Conservation (phyloP, 169 alveolate species). For the Babesia sp. region DNA sequence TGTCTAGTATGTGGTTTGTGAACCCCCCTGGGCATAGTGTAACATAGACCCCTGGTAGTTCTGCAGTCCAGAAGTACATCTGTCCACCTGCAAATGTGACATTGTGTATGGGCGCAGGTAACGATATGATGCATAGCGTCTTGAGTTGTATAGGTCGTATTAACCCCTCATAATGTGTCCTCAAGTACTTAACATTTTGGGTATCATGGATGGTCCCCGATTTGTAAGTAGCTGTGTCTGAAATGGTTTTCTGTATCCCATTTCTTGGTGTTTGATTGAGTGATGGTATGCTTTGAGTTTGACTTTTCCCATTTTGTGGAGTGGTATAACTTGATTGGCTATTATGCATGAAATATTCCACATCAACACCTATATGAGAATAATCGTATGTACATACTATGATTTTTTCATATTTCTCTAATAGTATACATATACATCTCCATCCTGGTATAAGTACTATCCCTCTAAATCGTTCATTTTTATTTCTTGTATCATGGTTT, state of each 20-base stretch:
- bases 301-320: not conserved
- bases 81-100: slow-evolving; percentile 32
- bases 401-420: slow-evolving; percentile 41
- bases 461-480: slow-evolving; percentile 45
- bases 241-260: not conserved
- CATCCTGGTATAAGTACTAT: slow-evolving; percentile 25
- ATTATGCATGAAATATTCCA: not conserved
- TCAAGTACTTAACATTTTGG: not conserved
- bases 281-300: not conserved
- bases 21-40: slow-evolving; percentile 55
- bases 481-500: not conserved
- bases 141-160: not conserved
- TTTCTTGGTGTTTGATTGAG: not conserved
- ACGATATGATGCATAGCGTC: slow-evolving; percentile 13
- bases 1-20: slow-evolving; percentile 16
- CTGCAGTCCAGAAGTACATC: slow-evolving; percentile 57
- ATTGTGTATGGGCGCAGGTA: slow-evolving; percentile 32
- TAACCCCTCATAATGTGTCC: slow-evolving; percentile 3
- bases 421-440: slow-evolving; percentile 27
- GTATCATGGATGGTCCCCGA: not conserved
- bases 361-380: not conserved
- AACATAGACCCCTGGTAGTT: slow-evolving; percentile 48
- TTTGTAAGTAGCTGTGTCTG: not conserved
- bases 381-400: slow-evolving; percentile 31
- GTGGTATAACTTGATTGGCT: not conserved